Evolutionary conservation across 805 yeast species (phyloP), one percentile per base, ranked within the genome.

Genomic region (Saccharomycopsis fodiens): DNA sequence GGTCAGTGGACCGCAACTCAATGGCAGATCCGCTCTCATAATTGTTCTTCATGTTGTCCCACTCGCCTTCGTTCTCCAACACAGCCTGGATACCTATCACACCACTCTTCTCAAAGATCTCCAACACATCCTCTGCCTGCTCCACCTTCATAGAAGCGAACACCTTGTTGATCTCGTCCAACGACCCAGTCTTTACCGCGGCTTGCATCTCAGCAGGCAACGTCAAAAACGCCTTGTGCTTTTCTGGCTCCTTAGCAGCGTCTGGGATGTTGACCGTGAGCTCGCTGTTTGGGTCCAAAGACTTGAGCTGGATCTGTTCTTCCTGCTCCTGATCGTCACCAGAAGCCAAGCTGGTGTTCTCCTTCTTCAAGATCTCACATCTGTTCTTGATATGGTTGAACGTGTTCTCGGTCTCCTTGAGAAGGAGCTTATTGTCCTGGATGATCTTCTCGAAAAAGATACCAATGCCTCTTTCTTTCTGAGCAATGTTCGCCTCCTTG

Each of bases 1-100:
- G 95, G 63, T 91, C 97, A 46, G 88, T 73, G 0, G 96, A 78
- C 58, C 85, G 84, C 59, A 91, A 70, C 65, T 93, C 97, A 54
- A 91, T 86, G 50, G 82, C 79, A 10, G 45, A 23, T 17, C 41
- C 52, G n/a, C 51, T 54, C 23, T 54, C 60, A 30, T 61, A 71
- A 6, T 57, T 64, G 3, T 60, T 68, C 31, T 49, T 40, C 51
- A 50, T 44, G 16, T 42, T 42, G 46, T 73, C 65, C 61, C 83
- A 85, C 47, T 85, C 85, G 17, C 73, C 67, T 58, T 82, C 88
- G 58, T 83, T 77, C 54, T 85, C 93, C 44, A 84, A 62, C 31
- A 82, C 64, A 0, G 83, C 95, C 54, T 79, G 84, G 34, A 91
- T 79, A 30, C 91, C 87, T 57, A 91, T 79, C 27, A 87, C 88